phyloP scores from a whole-genome alignment of 768 basidiomycete genomes.

The Pleurotus salmoneostramineus region DNA sequence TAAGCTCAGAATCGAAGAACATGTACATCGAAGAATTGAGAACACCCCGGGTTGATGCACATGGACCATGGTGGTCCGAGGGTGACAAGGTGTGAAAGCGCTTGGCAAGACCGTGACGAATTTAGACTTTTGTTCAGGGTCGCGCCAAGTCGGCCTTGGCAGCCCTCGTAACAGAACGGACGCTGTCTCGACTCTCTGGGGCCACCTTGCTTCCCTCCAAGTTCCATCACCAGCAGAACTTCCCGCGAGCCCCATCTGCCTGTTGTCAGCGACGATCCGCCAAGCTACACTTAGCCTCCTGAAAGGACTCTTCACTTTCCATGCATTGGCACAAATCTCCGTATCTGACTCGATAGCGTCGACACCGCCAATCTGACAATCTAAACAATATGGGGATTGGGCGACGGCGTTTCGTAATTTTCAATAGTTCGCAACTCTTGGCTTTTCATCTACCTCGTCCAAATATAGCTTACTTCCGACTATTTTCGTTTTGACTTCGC shows the following conservation, averaged over 20 bases:
- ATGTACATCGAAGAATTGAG: too few relatives aligned
- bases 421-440: neutral
- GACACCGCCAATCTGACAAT: too few relatives aligned
- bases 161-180: neutral
- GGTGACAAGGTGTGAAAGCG: too few relatives aligned
- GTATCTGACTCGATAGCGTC: neutral
- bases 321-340: neutral
- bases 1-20: too few relatives aligned
- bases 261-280: neutral
- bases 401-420: neutral
- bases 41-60: too few relatives aligned
- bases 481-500: neutral
- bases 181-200: neutral
- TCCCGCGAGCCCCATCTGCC: neutral
- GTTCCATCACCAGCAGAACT: neutral
- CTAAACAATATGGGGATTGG: neutral
- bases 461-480: neutral
- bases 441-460: neutral
- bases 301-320: neutral
- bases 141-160: constrained; percentile 4
- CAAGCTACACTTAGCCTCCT: neutral
- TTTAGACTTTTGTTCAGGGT: neutral
- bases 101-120: too few relatives aligned
- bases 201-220: neutral
- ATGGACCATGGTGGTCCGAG: too few relatives aligned